phyloP scores from a whole-genome alignment of 148 eudicot genomes.

The Chenopodium suecicum region DNA sequence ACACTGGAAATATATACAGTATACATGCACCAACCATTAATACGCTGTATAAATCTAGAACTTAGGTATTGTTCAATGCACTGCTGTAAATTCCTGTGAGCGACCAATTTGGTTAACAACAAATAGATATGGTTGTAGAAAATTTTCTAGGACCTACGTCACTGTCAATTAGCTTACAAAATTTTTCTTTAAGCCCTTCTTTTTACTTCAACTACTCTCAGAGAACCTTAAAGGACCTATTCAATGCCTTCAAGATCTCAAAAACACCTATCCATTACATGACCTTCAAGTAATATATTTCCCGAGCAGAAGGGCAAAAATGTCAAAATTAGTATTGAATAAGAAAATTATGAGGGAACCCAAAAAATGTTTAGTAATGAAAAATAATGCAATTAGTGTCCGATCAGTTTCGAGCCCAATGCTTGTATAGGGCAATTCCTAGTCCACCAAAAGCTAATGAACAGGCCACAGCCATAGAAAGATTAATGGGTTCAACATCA shows the following conservation, averaged over 20 bases:
- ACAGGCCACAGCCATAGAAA: slow-evolving; percentile 32
- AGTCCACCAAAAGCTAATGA: slow-evolving; percentile 63
- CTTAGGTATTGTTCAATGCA: neutral
- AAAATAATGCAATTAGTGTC: slow-evolving; percentile 10
- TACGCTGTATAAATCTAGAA: too few species aligned
- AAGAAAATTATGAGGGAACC: slow-evolving; percentile 1
- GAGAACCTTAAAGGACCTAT: slow-evolving; percentile 11
- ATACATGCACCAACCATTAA: too few species aligned
- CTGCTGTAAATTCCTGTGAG: neutral
- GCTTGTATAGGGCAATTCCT: slow-evolving; percentile 64
- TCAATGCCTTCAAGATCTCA: slow-evolving; percentile 23
- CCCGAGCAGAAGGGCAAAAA: slow-evolving; percentile 30
- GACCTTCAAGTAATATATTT: slow-evolving; percentile 21
- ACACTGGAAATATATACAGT: too few species aligned
- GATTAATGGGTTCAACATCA: slow-evolving; percentile 33
- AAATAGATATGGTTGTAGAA: neutral
- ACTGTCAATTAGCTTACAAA: slow-evolving; percentile 31
- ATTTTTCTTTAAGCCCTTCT: slow-evolving; percentile 15
- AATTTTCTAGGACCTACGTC: neutral
- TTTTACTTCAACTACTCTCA: slow-evolving; percentile 17
- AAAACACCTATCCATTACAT: slow-evolving; percentile 22
- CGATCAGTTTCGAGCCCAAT: slow-evolving; percentile 48
- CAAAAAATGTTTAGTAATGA: neutral
- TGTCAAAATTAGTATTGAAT: slow-evolving; percentile 14
- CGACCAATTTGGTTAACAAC: neutral